Evolutionary conservation across 331 rosid genomes (phyloP), one percentile per base, ranked within the genome.

Genomic region (Malus hybrid): DNA sequence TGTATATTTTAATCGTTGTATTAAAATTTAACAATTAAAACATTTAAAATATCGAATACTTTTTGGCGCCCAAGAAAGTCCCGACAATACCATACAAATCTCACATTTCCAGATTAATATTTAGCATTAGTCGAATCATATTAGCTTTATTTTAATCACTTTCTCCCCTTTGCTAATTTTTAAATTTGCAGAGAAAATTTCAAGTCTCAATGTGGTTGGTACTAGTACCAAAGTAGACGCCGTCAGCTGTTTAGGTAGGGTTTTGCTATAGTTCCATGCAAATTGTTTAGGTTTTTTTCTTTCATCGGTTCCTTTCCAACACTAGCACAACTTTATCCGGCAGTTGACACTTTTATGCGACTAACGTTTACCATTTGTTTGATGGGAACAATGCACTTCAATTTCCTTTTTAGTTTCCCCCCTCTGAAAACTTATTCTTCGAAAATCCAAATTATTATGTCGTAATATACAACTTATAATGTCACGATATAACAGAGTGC

Each of bases 231-330:
- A 73, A 39, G 69, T 11, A 73, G 68, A 67, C 75, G 71, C 83
- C 75, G 75, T 67, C 83, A 16, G 75, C 79, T 59, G 78, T 67
- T 73, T 59, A 44, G 65, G 56, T 42, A 18, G 61, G 34, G 34
- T 56, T 29, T 60, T 33, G 33, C 33, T 42, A 20, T 22, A 11
- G 6, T 33, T 32, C 10, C 67, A 72, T 62, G 70, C 29, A 15
- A 39, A 73, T 52, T 15, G 18, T 12, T 52, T 52, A 42, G 14
- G 14, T 6, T 5, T 52, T 2, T 52, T 24, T 5, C 2, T 65
- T n/a, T 6, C 10, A 9, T 65, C n/a, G 69, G 39, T 59, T 39
- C 69, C 3, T 73, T 73, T n/a, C 29, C 50, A 64, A 16, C 68
- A 64, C 19, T 16, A 3, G 3, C 34, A 11, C 50, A 33, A 32